These are phyloP conservation scores for Kwoniella bestiolae DNA, from an alignment of 768 basidiomycete genomes.

Conservation along the genomic window DNA sequence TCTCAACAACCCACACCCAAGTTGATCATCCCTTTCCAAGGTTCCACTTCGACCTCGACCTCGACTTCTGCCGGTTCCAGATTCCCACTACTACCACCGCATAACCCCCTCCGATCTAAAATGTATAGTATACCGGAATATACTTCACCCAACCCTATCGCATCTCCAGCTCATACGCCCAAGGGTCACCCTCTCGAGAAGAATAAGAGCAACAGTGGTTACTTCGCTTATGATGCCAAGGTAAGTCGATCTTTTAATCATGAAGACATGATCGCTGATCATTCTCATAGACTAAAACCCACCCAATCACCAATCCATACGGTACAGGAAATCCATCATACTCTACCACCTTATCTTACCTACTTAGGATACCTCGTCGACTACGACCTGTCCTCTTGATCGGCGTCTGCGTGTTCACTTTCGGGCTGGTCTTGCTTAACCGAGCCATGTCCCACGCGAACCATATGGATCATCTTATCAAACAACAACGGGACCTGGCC, in stretches of 20 bases:
- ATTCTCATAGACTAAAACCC: conserved; percentile 11
- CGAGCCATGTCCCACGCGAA: conserved; percentile 27
- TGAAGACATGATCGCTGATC: background rate
- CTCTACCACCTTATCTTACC: conserved; percentile 40
- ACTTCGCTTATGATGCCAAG: conserved; percentile 28
- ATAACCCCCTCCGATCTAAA: conserved; percentile 37
- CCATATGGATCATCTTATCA: conserved; percentile 23
- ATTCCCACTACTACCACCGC: conserved; percentile 41
- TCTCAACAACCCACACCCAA: conserved; percentile 28
- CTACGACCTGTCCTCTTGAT: conserved; percentile 40
- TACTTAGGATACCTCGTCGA: conserved; percentile 53
- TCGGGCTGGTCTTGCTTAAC: conserved; percentile 35
- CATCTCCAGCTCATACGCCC: conserved; percentile 41
- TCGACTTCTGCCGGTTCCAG: background rate
- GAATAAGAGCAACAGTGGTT: background rate
- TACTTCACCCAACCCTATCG: background rate
- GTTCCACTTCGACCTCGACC: conserved; percentile 14
- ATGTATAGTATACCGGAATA: conserved; percentile 20
- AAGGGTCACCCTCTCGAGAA: conserved; percentile 45
- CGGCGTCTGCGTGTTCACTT: conserved; percentile 36
- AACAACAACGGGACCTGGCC: conserved; percentile 17
- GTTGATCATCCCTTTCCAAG: conserved; percentile 18
- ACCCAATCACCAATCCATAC: conserved; percentile 33
- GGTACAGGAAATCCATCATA: conserved; percentile 25
- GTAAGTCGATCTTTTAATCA: conserved; percentile 18